These are phyloP conservation scores for Cladophialophora bantiana DNA, from an alignment of 2,329 filamentous ascomycete species.

Conservation along the genomic window DNA sequence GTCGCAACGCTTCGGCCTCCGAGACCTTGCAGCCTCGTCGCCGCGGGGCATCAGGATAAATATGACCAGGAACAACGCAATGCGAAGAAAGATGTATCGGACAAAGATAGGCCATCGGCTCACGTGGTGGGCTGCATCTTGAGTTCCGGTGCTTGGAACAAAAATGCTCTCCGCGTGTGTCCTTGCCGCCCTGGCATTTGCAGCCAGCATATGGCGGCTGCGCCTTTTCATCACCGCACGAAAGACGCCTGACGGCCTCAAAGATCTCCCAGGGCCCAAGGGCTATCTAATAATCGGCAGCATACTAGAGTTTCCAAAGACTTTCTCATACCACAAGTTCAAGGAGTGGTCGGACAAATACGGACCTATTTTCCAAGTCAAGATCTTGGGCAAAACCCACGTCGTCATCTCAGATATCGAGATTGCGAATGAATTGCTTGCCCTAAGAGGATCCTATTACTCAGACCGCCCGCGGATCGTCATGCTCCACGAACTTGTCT, in stretches of 20 bases:
- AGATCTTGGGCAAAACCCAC: slow-evolving; percentile 51
- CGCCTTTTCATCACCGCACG: too few species aligned
- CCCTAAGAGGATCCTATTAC: background rate
- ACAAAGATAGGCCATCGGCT: too few species aligned
- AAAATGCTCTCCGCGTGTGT: too few species aligned
- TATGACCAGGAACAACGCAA: too few species aligned
- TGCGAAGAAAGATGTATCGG: too few species aligned
- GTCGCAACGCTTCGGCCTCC: too few species aligned
- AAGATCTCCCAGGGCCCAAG: slow-evolving; percentile 3
- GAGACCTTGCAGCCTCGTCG: too few species aligned
- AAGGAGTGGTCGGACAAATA: slow-evolving; percentile 46
- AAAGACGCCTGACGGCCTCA: background rate
- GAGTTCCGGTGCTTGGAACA: too few species aligned
- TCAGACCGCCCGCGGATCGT: background rate
- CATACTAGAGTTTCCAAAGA: slow-evolving; percentile 45
- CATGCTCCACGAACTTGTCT: background rate
- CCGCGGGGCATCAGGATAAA: too few species aligned
- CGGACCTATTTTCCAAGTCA: slow-evolving; percentile 53
- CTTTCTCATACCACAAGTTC: slow-evolving; percentile 54
- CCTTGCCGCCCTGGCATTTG: too few species aligned
- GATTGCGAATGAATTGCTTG: slow-evolving; percentile 44
- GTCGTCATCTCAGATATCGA: slow-evolving; percentile 49
- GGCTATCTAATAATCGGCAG: slow-evolving; percentile 45
- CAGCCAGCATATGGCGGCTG: too few species aligned
- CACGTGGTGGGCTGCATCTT: too few species aligned